phyloP scores from a whole-genome alignment of 202 grass and related monocot genomes.

The Cymbopogon flexuosus region DNA sequence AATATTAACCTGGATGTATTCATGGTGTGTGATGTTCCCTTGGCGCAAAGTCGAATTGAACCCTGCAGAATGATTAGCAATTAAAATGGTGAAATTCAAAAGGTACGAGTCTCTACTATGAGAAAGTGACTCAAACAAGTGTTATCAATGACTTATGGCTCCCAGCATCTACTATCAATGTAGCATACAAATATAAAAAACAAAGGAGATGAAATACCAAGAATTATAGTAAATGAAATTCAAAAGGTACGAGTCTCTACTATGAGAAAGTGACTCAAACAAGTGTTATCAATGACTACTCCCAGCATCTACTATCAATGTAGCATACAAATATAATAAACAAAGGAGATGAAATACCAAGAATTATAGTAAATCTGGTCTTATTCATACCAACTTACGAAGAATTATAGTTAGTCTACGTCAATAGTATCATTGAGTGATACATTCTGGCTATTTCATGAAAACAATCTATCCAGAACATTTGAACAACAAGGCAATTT shows the following conservation, averaged over 20 bases:
- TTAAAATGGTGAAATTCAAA: conserved; percentile 29
- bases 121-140: not conserved
- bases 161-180: not conserved
- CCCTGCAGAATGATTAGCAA: conserved; percentile 50
- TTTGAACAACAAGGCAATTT: not conserved
- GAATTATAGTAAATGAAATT: too few relatives aligned
- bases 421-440: not conserved
- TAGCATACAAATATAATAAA: not conserved
- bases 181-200: not conserved
- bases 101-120: not conserved
- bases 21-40: conserved; percentile 95
- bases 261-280: not conserved
- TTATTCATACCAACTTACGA: not conserved
- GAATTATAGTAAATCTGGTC: not conserved
- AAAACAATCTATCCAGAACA: conserved; percentile 2
- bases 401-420: not conserved
- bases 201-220: not conserved
- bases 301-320: not conserved
- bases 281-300: not conserved
- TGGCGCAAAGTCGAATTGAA: conserved; percentile 98
- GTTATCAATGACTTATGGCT: not conserved
- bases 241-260: not conserved
- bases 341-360: not conserved
- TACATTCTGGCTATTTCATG: not conserved
- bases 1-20: conserved; percentile 83